A percentile compares a stretch with the other conserved stretches of the same genome.
Evolutionary conservation across 2,329 filamentous ascomycete genomes (phyloP).

Genomic region (Pezicula radicicola): DNA sequence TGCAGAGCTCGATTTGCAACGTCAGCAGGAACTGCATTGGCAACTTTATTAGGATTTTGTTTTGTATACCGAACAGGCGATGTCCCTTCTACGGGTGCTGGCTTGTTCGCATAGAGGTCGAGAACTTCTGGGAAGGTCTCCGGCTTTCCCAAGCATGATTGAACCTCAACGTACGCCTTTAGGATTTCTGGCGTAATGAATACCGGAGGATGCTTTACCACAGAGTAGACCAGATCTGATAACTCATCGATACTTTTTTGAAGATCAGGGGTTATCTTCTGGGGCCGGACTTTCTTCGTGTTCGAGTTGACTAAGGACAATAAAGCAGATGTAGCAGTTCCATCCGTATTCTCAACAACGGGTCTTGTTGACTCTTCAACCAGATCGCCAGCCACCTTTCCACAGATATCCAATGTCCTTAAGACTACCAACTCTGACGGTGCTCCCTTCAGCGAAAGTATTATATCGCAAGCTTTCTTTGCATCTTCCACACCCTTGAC

Average conservation of each 20-base stretch:
- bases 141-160: slow-evolving; percentile 69
- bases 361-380: slow-evolving; percentile 14
- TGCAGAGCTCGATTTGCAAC: slow-evolving; percentile 73
- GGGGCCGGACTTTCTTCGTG: slow-evolving; percentile 10
- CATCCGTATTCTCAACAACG: slow-evolving; percentile 14
- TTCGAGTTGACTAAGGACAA: slow-evolving; percentile 39
- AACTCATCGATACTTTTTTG: slow-evolving; percentile 41
- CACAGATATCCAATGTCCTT: slow-evolving; percentile 16
- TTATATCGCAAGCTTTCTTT: slow-evolving; percentile 12
- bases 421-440: slow-evolving; percentile 21
- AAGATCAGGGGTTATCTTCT: slow-evolving; percentile 11
- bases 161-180: slow-evolving; percentile 70
- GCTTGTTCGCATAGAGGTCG: slow-evolving; percentile 80
- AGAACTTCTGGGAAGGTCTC: slow-evolving; percentile 79
- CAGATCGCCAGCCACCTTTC: slow-evolving; percentile 19
- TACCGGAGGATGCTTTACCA: slow-evolving; percentile 72
- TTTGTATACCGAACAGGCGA: slow-evolving; percentile 56
- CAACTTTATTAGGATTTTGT: slow-evolving; percentile 65
- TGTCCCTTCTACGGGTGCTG: slow-evolving; percentile 59
- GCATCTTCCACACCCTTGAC: slow-evolving; percentile 17
- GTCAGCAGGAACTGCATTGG: slow-evolving; percentile 68
- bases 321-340: slow-evolving; percentile 49
- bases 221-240: slow-evolving; percentile 60
- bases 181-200: slow-evolving; percentile 76
- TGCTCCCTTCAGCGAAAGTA: slow-evolving; percentile 16